Evolutionary conservation across 805 yeast species (phyloP), one percentile per base, ranked within the genome.

Genomic region (Vanderwaltozyma polyspora): DNA sequence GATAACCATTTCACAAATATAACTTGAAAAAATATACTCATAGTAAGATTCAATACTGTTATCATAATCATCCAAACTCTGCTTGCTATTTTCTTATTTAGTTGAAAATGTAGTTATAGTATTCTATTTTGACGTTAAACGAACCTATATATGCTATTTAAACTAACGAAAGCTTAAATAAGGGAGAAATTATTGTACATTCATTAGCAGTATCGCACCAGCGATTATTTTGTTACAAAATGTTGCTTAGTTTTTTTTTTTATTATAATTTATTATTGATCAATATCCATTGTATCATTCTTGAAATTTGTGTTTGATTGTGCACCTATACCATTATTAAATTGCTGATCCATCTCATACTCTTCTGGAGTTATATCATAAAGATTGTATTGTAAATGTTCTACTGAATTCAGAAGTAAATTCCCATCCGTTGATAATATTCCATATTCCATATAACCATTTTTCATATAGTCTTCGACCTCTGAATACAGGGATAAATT

Each of bases 391-490:
- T 48, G 49, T 23, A 40, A 36, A n/a, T 31, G 29, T 26, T 36
- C 39, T 18, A 36, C 23, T 11, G 11, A 10, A 17, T 31, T 31
- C 11, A 17, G 16, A 17, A 14, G 11, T 10, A 28, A 3, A 23
- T 33, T 31, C 10, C 25, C 25, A 18, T 28, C 25, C 2, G 28
- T 3, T 23, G 19, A 25, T 4, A 27, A 8, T 6, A 27, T 4
- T 7, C 29, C 25, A 28, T 22, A 18, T 11, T 13, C 28, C 8
- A 9, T 37, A 33, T 46, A 49, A 2, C 55, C 55, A 14, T 37
- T 43, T 11, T 41, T 28, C 55, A 49, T 49, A 36, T 49, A 49
- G 13, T 48, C 55, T 34, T 49, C 55, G 3, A 44, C 40, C 31
- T 49, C 53, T 11, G 46, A 40, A 19, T 49, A 45, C 7, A 21